Evolutionary conservation across 192 early-diverging fungal species (phyloP), one percentile per base, ranked within the genome.

Genomic region (Entomortierella chlamydospora): DNA sequence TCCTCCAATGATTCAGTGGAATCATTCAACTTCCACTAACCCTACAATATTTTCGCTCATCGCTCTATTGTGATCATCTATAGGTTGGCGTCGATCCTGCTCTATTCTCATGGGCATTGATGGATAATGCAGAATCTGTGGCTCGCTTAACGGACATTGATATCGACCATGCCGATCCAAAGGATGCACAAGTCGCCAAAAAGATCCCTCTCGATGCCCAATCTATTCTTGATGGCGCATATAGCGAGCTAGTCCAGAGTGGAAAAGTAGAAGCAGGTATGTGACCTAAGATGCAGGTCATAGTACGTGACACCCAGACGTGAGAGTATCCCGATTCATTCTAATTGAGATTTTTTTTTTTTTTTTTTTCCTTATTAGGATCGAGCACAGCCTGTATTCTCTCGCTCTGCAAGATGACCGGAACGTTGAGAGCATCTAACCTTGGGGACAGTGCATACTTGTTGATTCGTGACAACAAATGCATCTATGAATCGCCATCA

Each of bases 321-420:
- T n/a, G n/a, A n/a, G n/a, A n/a, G n/a, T n/a, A n/a, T n/a, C n/a
- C n/a, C n/a, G n/a, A n/a, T n/a, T n/a, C n/a, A n/a, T n/a, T n/a
- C n/a, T n/a, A n/a, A n/a, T n/a, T n/a, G n/a, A n/a, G n/a, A n/a
- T n/a, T 6, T 45, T 65, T 20, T 55, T 65, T 51, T 39, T 37
- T 61, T 17, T 41, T 60, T 70, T 31, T 52, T 25, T 29, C 26
- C 43, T 61, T 13, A 23, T 67, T 58, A 83, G 83, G 88, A 28
- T 86, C 85, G 59, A 85, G 83, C 22, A 89, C 88, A 11, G 88
- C 88, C 0, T 89, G 88, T 57, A 87, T 89, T 37, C 72, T 89
- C 4, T 83, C 84, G 29, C 45, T 89, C 28, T 89, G 84, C 64
- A 87, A 88, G 57, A 41, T 80, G 26, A 88, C 83, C 4, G 88